Evolutionary conservation across 345 rosid genomes (phyloP), one percentile per base, ranked within the genome.

Genomic region (Populus tremula): DNA sequence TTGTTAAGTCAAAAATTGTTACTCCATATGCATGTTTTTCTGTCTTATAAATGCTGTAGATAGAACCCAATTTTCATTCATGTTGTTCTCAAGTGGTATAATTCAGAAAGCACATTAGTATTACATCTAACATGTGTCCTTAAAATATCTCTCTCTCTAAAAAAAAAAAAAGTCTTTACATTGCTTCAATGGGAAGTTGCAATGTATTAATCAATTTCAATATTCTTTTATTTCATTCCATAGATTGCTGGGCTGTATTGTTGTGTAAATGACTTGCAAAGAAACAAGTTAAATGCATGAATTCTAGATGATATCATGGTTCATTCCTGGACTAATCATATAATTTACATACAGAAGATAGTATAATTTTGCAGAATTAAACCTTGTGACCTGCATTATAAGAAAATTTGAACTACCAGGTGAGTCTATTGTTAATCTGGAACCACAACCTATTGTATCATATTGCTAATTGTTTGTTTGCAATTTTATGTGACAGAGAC

Each of bases 401-500:
- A 38, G 67, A 54, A 68, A 38, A 12, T 36, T 68, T 49, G 36
- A 9, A 29, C 5, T 38, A n/a, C 43, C 27, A 49, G 13, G 17
- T 20, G 0, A 17, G 1, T 64, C 17, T 77, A 39, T 70, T 59
- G 4, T 56, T 43, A 70, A 41, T 50, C 59, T 41, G 45, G 18
- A 62, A 35, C 25, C 67, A 43, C 69, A 41, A 62, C 56, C 74
- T 12, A 33, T 33, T 64, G 50, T 29, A 41, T 75, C 31, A 49
- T 63, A 45, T 16, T 75, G 49, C 75, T 82, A 72, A 81, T 71
- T 69, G 7, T 65, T 77, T 54, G 41, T 23, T 54, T 67, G 29
- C 25, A 29, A 23, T 63, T 81, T 73, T 79, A 39, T 74, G 72
- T 82, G 77, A 74, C 88, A 96, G 98, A 87, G 83, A 79, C 82